A percentile compares a stretch with the other conserved stretches of the same genome.
These are phyloP conservation scores for Glycine soja DNA, from an alignment of 306 rosid genomes.

Conservation along the genomic window DNA sequence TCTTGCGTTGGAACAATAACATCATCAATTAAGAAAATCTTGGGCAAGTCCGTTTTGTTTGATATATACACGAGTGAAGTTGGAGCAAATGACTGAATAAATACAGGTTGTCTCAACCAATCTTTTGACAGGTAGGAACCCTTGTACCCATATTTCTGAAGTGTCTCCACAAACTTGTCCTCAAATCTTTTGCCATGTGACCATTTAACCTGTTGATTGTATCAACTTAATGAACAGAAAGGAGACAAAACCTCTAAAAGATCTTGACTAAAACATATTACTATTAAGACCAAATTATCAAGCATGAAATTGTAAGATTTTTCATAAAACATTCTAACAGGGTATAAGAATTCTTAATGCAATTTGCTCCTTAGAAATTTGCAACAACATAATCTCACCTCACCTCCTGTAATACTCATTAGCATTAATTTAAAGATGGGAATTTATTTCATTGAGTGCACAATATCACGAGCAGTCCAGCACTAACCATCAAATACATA, in stretches of 20 bases:
- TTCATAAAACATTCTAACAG: slow-evolving; percentile 10
- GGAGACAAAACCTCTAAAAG: slow-evolving; percentile 11
- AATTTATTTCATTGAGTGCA: slow-evolving; percentile 20
- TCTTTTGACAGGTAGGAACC: slow-evolving; percentile 85
- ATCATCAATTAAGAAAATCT: slow-evolving; percentile 75
- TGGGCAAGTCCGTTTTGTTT: slow-evolving; percentile 80
- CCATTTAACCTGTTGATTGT: slow-evolving; percentile 82
- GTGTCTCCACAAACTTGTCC: slow-evolving; percentile 88
- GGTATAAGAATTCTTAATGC: slow-evolving; percentile 21
- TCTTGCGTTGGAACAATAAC: slow-evolving; percentile 70
- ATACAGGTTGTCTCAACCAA: slow-evolving; percentile 86
- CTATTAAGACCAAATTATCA: slow-evolving; percentile 8
- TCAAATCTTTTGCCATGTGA: slow-evolving; percentile 71
- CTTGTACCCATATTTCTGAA: slow-evolving; percentile 80
- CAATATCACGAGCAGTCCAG: neutral
- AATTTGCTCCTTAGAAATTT: slow-evolving; percentile 9
- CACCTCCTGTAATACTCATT: slow-evolving; percentile 12
- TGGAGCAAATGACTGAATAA: slow-evolving; percentile 95
- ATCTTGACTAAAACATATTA: neutral
- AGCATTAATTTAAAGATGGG: slow-evolving; percentile 3
- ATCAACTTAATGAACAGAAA: slow-evolving; percentile 46
- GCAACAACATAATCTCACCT: neutral
- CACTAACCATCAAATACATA: slow-evolving; percentile 11
- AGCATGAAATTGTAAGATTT: slow-evolving; percentile 34
- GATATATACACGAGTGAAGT: slow-evolving; percentile 75